Evolutionary conservation across 257 asterid genomes (phyloP), one percentile per base, ranked within the genome.

Genomic region (Solanum corneliomulleri): DNA sequence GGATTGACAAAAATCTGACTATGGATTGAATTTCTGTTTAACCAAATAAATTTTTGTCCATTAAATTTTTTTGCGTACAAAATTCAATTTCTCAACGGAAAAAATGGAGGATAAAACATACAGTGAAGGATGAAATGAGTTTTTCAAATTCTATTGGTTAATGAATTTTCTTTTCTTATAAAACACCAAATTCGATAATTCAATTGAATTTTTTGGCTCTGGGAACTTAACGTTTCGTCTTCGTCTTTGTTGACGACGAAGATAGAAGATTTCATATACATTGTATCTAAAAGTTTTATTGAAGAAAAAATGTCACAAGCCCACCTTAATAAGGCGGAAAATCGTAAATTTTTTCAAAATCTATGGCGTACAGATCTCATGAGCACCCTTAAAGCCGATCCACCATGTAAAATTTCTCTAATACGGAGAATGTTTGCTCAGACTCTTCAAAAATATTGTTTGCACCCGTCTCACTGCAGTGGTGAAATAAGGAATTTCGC

Each of bases 301-400:
- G 11, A 56, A 71, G 62, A 52, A 88, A 49, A 37, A 84, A 90
- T 87, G 91, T 83, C 27, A 85, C 80, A 85, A 69, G 85, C 27
- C 42, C n/a, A 68, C 20, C 29, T 90, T 74, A 85, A 69, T 82
- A 86, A 87, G 83, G 87, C 85, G 86, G 82, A 82, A 86, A 75
- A 16, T 82, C 92, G 91, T 33, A 85, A 86, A 86, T n/a, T 39
- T 39, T 86, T 82, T 70, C 85, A 49, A 37, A 90, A 90, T 71
- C 8, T 39, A 20, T 89, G 91, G 91, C 92, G 85, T 27, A 87
- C 89, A 14, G 92, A 90, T 86, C 91, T 87, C 62, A 75, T 89
- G 90, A 60, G 44, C 29, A 76, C 91, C 68, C 58, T 90, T 9
- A 45, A 42, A 10, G 86, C 86, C 6, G 90, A 90, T 87, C 91